phyloP scores from a whole-genome alignment of 306 rosid species.

The Sicyos edulis region DNA sequence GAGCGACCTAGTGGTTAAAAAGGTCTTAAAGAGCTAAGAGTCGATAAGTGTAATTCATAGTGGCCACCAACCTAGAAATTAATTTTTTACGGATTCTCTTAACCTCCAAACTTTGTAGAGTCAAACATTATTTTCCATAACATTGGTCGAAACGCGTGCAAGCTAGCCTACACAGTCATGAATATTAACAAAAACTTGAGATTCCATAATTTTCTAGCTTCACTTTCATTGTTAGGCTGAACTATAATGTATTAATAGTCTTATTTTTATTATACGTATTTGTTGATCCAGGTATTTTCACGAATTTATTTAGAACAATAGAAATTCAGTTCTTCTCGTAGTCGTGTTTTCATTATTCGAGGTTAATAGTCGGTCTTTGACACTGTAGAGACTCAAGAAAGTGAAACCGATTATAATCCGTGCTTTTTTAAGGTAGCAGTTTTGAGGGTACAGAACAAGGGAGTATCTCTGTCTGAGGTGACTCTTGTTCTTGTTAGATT shows the following conservation, averaged over 20 bases:
- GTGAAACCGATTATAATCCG: not conserved
- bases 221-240: slow-evolving; percentile 4
- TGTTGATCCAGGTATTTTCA: not conserved
- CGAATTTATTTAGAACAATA: not conserved
- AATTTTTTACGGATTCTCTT: too few species aligned
- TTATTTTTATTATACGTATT: not conserved
- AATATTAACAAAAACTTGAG: too few species aligned
- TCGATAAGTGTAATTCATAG: too few species aligned
- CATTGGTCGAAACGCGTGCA: too few species aligned
- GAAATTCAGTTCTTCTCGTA: not conserved
- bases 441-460: not conserved
- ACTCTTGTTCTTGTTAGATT: not conserved
- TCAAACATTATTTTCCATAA: too few species aligned
- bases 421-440: not conserved
- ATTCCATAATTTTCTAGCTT: not conserved
- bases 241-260: not conserved
- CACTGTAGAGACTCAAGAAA: not conserved
- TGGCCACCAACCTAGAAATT: too few species aligned
- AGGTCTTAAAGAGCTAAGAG: too few species aligned
- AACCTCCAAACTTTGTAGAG: too few species aligned
- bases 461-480: not conserved
- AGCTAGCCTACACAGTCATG: too few species aligned
- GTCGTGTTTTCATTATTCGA: not conserved
- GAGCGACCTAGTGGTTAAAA: too few species aligned
- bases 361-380: not conserved